Conservation (phyloP, 225 moss, liverwort and hornwort genomes). For the Climacium dendroides region DNA sequence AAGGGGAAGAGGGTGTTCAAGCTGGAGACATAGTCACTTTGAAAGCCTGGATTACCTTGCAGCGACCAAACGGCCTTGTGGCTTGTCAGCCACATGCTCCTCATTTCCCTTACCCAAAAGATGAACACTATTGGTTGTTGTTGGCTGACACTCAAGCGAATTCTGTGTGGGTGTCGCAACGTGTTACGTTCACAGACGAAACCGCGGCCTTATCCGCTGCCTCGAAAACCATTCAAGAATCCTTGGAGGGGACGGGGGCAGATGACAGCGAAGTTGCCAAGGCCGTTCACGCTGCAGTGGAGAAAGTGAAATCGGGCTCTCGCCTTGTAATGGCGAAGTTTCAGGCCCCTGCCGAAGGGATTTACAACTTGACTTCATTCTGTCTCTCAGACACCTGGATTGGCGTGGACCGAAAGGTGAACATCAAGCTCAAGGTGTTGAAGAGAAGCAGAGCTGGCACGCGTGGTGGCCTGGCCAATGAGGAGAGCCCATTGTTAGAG, state of each 20-base stretch:
- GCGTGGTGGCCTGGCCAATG: conserved; percentile 21
- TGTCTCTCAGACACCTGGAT: conserved; percentile 96
- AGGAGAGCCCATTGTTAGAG: conserved; percentile 57
- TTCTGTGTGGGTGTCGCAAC: conserved; percentile 86
- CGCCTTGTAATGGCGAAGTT: conserved; percentile 84
- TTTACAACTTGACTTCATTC: conserved; percentile 80
- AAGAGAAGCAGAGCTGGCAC: conserved; percentile 67
- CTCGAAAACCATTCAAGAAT: conserved; percentile 72
- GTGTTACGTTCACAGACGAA: conserved; percentile 78
- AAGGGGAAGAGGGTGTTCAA: conserved; percentile 99
- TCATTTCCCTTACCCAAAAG: conserved; percentile 67
- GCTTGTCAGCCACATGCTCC: conserved; percentile 82
- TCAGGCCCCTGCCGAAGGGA: conserved; percentile 84
- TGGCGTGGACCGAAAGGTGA: conserved; percentile 79
- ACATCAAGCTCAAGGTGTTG: conserved; percentile 68
- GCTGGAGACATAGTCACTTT: conserved; percentile 92
- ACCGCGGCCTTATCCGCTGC: conserved; percentile 57
- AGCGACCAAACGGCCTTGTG: conserved; percentile 57
- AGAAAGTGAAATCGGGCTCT: conserved; percentile 67
- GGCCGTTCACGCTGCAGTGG: conserved; percentile 55
- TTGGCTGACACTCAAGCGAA: conserved; percentile 71
- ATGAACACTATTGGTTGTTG: conserved; percentile 84
- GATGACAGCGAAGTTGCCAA: conserved; percentile 54
- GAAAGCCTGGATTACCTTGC: conserved; percentile 74
- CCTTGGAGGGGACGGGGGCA: conserved; percentile 81